Conservation (phyloP, 179 eudicot genomes). For the Drosera spatulata region DNA sequence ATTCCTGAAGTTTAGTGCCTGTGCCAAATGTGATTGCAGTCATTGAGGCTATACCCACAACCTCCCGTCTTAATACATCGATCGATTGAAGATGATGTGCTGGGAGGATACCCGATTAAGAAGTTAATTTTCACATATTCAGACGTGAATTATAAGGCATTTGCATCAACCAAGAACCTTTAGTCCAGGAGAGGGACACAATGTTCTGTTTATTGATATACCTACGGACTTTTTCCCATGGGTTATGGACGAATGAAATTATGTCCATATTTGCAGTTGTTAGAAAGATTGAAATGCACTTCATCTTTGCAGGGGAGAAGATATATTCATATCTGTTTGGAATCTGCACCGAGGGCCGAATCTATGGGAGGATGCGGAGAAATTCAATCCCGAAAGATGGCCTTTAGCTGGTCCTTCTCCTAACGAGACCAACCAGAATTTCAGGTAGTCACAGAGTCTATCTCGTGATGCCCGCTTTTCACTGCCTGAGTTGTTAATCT, state of each 20-base stretch:
- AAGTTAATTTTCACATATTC: constrained; percentile 32
- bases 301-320: constrained; percentile 58
- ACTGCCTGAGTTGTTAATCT: not conserved
- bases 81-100: constrained; percentile 65
- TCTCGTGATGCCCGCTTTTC: not conserved
- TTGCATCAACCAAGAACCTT: too few species aligned
- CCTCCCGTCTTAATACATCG: constrained; percentile 98
- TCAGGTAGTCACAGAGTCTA: constrained; percentile 35
- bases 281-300: not conserved
- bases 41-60: constrained; percentile 96
- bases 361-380: constrained; percentile 83
- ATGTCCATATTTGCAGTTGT: too few species aligned
- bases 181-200: too few species aligned
- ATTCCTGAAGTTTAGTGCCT: not conserved
- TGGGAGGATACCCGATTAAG: constrained; percentile 82
- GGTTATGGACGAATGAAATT: too few species aligned
- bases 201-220: too few species aligned
- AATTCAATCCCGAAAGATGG: constrained; percentile 97
- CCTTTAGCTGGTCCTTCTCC: constrained; percentile 94
- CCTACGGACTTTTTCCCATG: too few species aligned
- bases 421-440: constrained; percentile 86
- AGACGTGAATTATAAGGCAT: not conserved
- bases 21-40: constrained; percentile 29
- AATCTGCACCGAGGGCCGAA: constrained; percentile 77
- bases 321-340: constrained; percentile 95